Evolutionary conservation across 2,329 filamentous ascomycete genomes (phyloP).

Genomic region (Clarireedia hainanense): DNA sequence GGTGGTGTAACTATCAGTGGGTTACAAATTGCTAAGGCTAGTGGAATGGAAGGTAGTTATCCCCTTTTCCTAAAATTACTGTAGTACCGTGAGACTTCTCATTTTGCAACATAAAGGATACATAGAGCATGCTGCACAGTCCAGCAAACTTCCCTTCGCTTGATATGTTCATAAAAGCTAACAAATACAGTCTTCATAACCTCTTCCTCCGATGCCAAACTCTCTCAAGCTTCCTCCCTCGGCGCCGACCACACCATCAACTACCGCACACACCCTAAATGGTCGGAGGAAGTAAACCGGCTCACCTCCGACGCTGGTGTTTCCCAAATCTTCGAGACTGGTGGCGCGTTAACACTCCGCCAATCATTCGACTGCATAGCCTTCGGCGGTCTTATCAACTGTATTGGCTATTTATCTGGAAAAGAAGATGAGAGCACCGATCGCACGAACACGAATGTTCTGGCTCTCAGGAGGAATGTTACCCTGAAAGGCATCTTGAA

Average conservation of each 20-base stretch:
- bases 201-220: conserved; percentile 45
- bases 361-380: conserved; percentile 46
- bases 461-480: conserved; percentile 38
- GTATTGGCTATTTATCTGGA: conserved; percentile 42
- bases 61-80: neutral
- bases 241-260: conserved; percentile 48
- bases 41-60: conserved; percentile 38
- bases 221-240: conserved; percentile 36
- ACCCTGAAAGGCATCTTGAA: conserved; percentile 51
- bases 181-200: conserved; percentile 41
- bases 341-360: conserved; percentile 42
- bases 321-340: conserved; percentile 48
- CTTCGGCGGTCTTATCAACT: conserved; percentile 47
- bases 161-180: neutral
- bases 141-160: too few species aligned
- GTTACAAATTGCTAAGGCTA: conserved; percentile 45
- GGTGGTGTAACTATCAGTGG: conserved; percentile 45
- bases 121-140: too few species aligned
- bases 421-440: conserved; percentile 48
- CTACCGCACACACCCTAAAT: conserved; percentile 44
- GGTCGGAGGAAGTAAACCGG: conserved; percentile 41
- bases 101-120: too few species aligned
- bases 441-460: conserved; percentile 51
- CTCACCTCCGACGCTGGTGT: conserved; percentile 40
- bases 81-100: too few species aligned